Evolutionary conservation across 106 monocot species (phyloP), one percentile per base, ranked within the genome.

Genomic region (Chionographis japonica): DNA sequence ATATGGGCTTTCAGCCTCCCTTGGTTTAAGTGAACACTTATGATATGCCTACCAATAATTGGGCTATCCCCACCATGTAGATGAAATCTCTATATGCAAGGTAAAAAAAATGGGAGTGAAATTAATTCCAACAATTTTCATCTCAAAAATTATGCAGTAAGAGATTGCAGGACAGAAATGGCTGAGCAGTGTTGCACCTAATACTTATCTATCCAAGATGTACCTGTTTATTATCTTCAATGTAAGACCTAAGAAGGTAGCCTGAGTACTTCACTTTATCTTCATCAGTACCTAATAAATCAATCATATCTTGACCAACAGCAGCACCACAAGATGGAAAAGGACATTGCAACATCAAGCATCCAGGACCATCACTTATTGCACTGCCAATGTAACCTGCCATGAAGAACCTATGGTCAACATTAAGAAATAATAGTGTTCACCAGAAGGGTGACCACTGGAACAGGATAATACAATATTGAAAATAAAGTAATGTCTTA

Each of bases 221-320:
- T 80, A 97, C 97, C 80, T 92, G 87, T 83, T 71, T 89, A 46
- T 77, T 92, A 66, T 89, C 92, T 74, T 97, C 97, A 78, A 97
- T 76, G 74, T 92, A 97, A 55, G 97, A 89, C 61, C 97, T 86
- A 4, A 92, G 74, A 58, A 92, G 68, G 78, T 86, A 92, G 65
- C 87, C 81, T 39, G 84, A 81, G 79, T 87, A 97, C 71, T 92
- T 92, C 69, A 85, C 83, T 54, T 79, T 84, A 76, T 97, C 92
- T 69, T 97, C 89, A 56, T 66, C 50, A 63, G 56, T 74, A 55
- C 83, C 65, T 54, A 97, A 39, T 68, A 63, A 50, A 67, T 85
- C 75, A 69, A 97, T 83, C 97, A 97, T 86, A 61, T 87, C 82
- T 57, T 89, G 75, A 70, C 76, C 86, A 78, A 92, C 79, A 75